Evolutionary conservation across 164 flowering plant genomes (phyloP).

Genomic region (Nymphaea thermarum): DNA sequence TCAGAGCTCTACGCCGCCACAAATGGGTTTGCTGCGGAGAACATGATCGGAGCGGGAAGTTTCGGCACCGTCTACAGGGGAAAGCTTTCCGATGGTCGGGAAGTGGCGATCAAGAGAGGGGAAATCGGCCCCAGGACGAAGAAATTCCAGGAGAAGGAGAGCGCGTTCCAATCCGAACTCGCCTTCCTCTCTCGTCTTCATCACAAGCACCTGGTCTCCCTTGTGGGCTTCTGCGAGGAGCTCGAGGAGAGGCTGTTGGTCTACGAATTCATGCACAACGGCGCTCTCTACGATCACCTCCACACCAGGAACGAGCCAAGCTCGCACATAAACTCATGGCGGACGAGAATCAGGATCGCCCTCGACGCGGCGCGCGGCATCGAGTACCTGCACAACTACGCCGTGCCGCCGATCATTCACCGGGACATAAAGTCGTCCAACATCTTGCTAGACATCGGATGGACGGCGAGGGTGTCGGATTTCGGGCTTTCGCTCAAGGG

Average conservation of each 20-base stretch:
- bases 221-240: slow-evolving; percentile 90
- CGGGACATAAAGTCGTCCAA: slow-evolving; percentile 94
- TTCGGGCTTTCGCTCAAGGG: slow-evolving; percentile 84
- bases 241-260: slow-evolving; percentile 76
- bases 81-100: slow-evolving; percentile 54
- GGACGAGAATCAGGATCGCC: slow-evolving; percentile 65
- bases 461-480: slow-evolving; percentile 91
- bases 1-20: slow-evolving; percentile 70
- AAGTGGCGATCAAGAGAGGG: slow-evolving; percentile 89
- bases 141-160: slow-evolving; percentile 80
- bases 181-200: slow-evolving; percentile 81
- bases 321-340: slow-evolving; percentile 54
- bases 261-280: slow-evolving; percentile 89
- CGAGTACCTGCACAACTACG: slow-evolving; percentile 89
- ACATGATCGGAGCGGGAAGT: slow-evolving; percentile 87
- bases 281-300: slow-evolving; percentile 79
- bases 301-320: slow-evolving; percentile 31
- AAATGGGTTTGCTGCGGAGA: slow-evolving; percentile 46
- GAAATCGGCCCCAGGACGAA: slow-evolving; percentile 35
- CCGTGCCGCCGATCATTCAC: slow-evolving; percentile 93
- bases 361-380: slow-evolving; percentile 90
- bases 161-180: slow-evolving; percentile 82
- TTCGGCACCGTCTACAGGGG: slow-evolving; percentile 83
- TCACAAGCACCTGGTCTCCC: slow-evolving; percentile 83
- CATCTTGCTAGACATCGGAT: slow-evolving; percentile 65